These are phyloP conservation scores for Stagonosporopsis chrysanthemi DNA, from an alignment of 2,329 filamentous ascomycete genomes.

Conservation along the genomic window DNA sequence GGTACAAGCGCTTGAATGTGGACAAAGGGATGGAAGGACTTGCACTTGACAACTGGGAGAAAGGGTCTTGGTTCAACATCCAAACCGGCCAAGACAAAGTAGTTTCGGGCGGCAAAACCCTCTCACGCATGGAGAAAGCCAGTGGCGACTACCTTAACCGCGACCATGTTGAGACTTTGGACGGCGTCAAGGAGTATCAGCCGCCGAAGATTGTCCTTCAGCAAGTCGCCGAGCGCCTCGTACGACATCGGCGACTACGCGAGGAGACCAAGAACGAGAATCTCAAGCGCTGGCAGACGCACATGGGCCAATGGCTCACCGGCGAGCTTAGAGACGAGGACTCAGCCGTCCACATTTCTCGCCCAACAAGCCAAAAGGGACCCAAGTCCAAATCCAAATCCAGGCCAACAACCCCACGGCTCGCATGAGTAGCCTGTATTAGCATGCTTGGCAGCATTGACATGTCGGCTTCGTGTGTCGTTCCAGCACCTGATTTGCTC, in stretches of 20 bases:
- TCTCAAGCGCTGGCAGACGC: slow-evolving; percentile 47
- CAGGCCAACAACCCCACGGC: slow-evolving; percentile 4
- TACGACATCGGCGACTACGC: slow-evolving; percentile 54
- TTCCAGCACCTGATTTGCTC: background rate
- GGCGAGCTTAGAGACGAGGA: slow-evolving; percentile 44
- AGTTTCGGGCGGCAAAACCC: slow-evolving; percentile 53
- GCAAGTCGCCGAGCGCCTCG: slow-evolving; percentile 58
- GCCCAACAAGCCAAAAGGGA: background rate
- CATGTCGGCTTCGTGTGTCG: background rate
- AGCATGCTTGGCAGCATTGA: background rate
- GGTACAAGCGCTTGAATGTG: slow-evolving; percentile 61
- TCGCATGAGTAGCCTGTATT: background rate
- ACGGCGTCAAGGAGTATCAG: slow-evolving; percentile 53
- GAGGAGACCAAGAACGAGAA: slow-evolving; percentile 49
- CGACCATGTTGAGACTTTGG: slow-evolving; percentile 43
- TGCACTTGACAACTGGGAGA: slow-evolving; percentile 57
- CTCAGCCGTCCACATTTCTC: slow-evolving; percentile 11
- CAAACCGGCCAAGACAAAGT: slow-evolving; percentile 36
- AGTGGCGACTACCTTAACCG: slow-evolving; percentile 52
- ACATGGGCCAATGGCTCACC: slow-evolving; percentile 50
- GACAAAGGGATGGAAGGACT: slow-evolving; percentile 55
- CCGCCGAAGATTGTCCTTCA: slow-evolving; percentile 54
- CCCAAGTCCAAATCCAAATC: slow-evolving; percentile 7
- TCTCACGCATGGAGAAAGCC: slow-evolving; percentile 55
- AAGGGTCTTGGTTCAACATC: slow-evolving; percentile 50